These are phyloP conservation scores for Rehmannia glutinosa DNA, from an alignment of 257 asterid species.

Conservation along the genomic window DNA sequence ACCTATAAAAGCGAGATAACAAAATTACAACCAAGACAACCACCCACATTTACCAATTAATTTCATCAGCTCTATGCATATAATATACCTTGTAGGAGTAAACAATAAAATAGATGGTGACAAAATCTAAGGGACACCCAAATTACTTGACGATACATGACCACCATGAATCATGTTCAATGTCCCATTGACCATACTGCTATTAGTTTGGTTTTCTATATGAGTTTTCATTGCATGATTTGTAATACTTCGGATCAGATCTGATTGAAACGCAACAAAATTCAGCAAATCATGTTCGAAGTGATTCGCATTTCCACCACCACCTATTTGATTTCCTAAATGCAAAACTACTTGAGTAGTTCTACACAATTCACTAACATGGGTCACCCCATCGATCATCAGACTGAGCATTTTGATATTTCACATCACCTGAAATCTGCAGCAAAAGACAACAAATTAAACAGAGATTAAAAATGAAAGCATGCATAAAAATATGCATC, in stretches of 20 bases:
- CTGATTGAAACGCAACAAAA: conserved; percentile 28
- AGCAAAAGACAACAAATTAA: not conserved
- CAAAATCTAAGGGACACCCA: too few relatives aligned
- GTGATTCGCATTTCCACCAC: conserved; percentile 29
- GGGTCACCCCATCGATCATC: conserved; percentile 41
- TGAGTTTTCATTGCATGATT: conserved; percentile 26
- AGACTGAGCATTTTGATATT: conserved; percentile 35
- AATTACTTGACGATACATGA: conserved; percentile 39
- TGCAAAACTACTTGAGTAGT: conserved; percentile 35
- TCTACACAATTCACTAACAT: conserved; percentile 32
- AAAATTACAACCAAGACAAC: too few relatives aligned
- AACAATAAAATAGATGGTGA: too few relatives aligned
- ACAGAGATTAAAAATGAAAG: not conserved
- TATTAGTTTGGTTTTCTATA: too few relatives aligned
- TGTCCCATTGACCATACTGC: conserved; percentile 43
- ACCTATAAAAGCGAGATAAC: too few relatives aligned
- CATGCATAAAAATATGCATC: not conserved
- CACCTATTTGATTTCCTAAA: conserved; percentile 40
- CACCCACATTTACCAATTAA: too few relatives aligned
- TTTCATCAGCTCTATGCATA: too few relatives aligned
- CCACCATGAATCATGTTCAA: conserved; percentile 42
- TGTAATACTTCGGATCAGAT: conserved; percentile 31
- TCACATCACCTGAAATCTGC: conserved; percentile 65
- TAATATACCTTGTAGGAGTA: too few relatives aligned
- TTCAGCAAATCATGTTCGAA: conserved; percentile 31